Percentiles rank a stretch among this genome's conserved stretches.
phyloP scores from a whole-genome alignment of 2,329 filamentous ascomycete genomes.

The Phyllosticta paracitricarpa region DNA sequence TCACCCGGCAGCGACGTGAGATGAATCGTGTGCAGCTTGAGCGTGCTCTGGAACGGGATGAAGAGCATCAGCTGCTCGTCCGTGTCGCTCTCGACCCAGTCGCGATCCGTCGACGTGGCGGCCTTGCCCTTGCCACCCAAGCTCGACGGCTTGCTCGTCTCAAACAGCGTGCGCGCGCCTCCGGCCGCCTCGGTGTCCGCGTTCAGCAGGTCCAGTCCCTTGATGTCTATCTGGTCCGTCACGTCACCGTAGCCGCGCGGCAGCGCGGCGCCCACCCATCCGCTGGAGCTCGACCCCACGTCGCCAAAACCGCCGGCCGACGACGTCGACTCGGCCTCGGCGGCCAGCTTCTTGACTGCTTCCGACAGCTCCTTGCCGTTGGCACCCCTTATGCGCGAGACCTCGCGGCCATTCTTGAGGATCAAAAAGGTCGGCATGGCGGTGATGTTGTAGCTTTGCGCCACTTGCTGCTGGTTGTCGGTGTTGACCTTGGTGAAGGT shows the following conservation, averaged over 20 bases:
- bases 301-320: slow-evolving; percentile 31
- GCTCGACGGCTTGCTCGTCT: slow-evolving; percentile 52
- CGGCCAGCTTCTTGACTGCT: slow-evolving; percentile 60
- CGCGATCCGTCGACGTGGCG: slow-evolving; percentile 47
- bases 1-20: slow-evolving; percentile 68
- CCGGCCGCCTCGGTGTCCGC: slow-evolving; percentile 63
- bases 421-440: slow-evolving; percentile 88
- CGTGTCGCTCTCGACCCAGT: slow-evolving; percentile 94
- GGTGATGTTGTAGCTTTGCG: slow-evolving; percentile 61
- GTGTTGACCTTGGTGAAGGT: slow-evolving; percentile 84
- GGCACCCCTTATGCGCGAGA: slow-evolving; percentile 63
- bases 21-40: slow-evolving; percentile 82
- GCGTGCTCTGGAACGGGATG: slow-evolving; percentile 73
- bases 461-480: slow-evolving; percentile 65
- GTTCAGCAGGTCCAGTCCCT: slow-evolving; percentile 79
- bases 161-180: slow-evolving; percentile 63
- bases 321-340: slow-evolving; percentile 46
- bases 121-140: slow-evolving; percentile 40
- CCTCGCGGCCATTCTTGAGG: slow-evolving; percentile 55
- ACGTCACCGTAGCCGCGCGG: slow-evolving; percentile 78
- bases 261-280: slow-evolving; percentile 65
- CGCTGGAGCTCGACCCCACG: slow-evolving; percentile 34
- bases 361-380: slow-evolving; percentile 60
- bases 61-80: slow-evolving; percentile 95
- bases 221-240: slow-evolving; percentile 68